phyloP scores from a whole-genome alignment of 371 early-diverging fungal species.

The Sporodiniella umbellata region DNA sequence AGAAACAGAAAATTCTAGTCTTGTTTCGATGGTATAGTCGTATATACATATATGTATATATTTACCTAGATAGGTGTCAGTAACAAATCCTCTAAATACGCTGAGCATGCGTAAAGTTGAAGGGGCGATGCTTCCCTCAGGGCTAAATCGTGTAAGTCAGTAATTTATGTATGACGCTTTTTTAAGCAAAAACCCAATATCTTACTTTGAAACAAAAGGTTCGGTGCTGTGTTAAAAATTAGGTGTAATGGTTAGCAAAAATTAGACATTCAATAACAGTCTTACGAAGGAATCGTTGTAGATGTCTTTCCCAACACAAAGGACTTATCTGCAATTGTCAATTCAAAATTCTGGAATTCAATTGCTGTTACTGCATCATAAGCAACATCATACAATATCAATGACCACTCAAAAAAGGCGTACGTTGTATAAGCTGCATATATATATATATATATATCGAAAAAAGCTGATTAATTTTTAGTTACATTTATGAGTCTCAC shows the following conservation, averaged over 20 bases:
- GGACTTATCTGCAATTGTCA: constrained; percentile 47
- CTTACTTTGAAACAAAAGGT: constrained; percentile 22
- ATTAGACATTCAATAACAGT: too few species aligned
- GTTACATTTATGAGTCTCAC: not conserved
- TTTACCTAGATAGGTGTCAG: constrained; percentile 60
- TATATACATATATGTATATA: not conserved
- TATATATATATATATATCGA: too few species aligned
- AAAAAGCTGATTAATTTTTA: not conserved
- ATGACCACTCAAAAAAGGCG: constrained; percentile 82
- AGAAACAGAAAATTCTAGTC: constrained; percentile 4
- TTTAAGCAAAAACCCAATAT: constrained; percentile 4
- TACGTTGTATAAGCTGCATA: constrained; percentile 71
- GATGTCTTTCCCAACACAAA: not conserved
- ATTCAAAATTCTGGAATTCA: constrained; percentile 63
- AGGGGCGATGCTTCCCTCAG: constrained; percentile 40
- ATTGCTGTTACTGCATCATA: constrained; percentile 72
- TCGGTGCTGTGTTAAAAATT: constrained; percentile 3
- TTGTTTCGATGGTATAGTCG: not conserved
- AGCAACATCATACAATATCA: constrained; percentile 75
- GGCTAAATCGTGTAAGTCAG: constrained; percentile 12
- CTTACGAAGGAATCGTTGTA: constrained; percentile 17
- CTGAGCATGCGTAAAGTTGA: constrained; percentile 23
- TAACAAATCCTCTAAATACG: constrained; percentile 31
- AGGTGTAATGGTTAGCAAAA: too few species aligned
- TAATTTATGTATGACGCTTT: not conserved